Percentiles rank a stretch among this genome's conserved stretches.
These are phyloP conservation scores for Phytopythium helicoides DNA, from an alignment of 352 stramenopile genomes.

Conservation along the genomic window DNA sequence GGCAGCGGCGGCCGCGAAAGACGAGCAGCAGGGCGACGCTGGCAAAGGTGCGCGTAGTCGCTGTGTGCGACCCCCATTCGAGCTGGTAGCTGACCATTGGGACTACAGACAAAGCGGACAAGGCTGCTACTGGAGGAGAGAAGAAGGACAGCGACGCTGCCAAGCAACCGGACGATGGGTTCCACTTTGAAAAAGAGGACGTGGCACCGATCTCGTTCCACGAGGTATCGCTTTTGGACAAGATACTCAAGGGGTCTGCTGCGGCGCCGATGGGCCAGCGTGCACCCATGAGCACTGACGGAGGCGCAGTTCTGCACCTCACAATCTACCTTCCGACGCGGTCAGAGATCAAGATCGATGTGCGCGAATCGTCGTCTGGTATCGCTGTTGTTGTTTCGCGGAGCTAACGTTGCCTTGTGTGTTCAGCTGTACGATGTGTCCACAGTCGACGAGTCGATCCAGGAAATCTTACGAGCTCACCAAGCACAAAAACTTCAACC, in stretches of 20 bases:
- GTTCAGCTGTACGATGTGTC: constrained; percentile 81
- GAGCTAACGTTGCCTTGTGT: neutral
- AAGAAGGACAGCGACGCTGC: constrained; percentile 6
- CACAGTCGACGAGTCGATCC: constrained; percentile 86
- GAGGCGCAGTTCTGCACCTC: constrained; percentile 70
- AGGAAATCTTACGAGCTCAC: constrained; percentile 75
- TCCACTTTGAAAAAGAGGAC: constrained; percentile 69
- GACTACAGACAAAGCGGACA: constrained; percentile 11
- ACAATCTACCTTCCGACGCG: constrained; percentile 85
- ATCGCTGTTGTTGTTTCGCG: neutral
- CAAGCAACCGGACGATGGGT: constrained; percentile 40
- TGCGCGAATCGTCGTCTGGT: constrained; percentile 18
- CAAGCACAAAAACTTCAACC: constrained; percentile 63
- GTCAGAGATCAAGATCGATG: constrained; percentile 87
- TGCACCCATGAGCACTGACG: constrained; percentile 55
- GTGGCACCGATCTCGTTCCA: constrained; percentile 62
- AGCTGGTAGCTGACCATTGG: constrained; percentile 1
- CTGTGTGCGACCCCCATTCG: too few relatives aligned
- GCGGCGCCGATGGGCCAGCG: constrained; percentile 45
- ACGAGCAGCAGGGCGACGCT: constrained; percentile 1
- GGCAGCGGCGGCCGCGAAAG: constrained; percentile 9
- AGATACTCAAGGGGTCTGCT: constrained; percentile 62
- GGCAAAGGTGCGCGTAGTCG: too few relatives aligned
- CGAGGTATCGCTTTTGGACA: constrained; percentile 73
- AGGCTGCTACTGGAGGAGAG: constrained; percentile 15